phyloP scores from a whole-genome alignment of 345 rosid species.

The Eucalyptus virginea region DNA sequence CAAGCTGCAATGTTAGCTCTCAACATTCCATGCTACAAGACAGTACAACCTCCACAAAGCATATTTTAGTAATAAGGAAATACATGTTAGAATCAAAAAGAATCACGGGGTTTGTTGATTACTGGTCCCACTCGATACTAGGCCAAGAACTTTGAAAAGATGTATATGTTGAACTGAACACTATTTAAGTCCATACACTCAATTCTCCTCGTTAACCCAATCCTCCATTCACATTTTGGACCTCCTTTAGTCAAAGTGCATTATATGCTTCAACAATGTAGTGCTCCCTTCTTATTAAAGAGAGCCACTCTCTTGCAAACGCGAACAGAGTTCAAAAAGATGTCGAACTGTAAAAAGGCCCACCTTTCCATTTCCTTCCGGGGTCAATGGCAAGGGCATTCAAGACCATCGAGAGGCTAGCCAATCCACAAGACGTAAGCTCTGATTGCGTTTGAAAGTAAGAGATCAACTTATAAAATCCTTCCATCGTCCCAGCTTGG shows the following conservation, averaged over 20 bases:
- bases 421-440: conserved; percentile 84
- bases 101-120: neutral
- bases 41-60: neutral
- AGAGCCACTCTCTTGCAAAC: neutral
- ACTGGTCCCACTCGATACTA: neutral
- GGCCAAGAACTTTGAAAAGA: neutral
- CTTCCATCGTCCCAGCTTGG: conserved; percentile 87
- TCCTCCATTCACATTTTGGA: neutral
- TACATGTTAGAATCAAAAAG: neutral
- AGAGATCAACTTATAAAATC: conserved; percentile 70
- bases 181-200: neutral
- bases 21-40: neutral
- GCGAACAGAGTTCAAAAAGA: neutral
- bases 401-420: conserved; percentile 81
- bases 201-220: neutral
- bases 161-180: neutral
- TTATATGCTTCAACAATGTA: neutral
- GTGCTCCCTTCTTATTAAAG: neutral
- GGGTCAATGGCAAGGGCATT: conserved; percentile 93
- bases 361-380: conserved; percentile 77
- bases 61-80: neutral
- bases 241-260: neutral
- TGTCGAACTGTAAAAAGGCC: neutral
- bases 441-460: conserved; percentile 90
- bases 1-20: neutral